Evolutionary conservation across 208 protist genomes (phyloP).

Genomic region (Leishmania arabica): DNA sequence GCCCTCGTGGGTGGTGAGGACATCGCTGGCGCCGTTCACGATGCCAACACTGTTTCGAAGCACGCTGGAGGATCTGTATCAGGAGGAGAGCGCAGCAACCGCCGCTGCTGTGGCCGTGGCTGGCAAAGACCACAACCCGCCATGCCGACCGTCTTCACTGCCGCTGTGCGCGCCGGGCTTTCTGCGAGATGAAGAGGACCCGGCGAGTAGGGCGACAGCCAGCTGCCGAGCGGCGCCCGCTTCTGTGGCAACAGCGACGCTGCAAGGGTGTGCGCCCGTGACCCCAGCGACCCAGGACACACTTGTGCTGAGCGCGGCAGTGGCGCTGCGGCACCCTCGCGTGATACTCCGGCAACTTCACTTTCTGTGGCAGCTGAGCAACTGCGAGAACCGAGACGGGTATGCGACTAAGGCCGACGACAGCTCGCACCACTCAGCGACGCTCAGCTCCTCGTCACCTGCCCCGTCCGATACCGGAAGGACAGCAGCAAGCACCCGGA

Average conservation of each 20-base stretch:
- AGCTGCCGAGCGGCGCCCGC: background rate
- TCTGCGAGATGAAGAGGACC: background rate
- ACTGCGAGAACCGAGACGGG: background rate
- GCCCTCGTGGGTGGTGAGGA: background rate
- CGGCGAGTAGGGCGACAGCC: background rate
- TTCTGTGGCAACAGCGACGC: background rate
- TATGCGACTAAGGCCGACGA: background rate
- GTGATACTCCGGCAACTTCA: slow-evolving; percentile 40
- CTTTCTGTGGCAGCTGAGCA: slow-evolving; percentile 23
- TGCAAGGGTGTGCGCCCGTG: background rate
- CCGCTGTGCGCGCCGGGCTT: slow-evolving; percentile 4
- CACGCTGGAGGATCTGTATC: slow-evolving; percentile 27
- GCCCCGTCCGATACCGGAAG: background rate
- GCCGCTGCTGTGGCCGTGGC: background rate
- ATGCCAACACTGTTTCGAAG: slow-evolving; percentile 29
- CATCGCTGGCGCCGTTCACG: slow-evolving; percentile 23
- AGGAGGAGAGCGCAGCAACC: slow-evolving; percentile 12
- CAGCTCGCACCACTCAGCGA: background rate
- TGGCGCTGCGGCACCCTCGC: slow-evolving; percentile 53
- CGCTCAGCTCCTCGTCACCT: background rate
- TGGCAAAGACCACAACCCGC: background rate
- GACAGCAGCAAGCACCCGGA: background rate
- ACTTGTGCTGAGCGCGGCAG: slow-evolving; percentile 30
- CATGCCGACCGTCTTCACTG: background rate
- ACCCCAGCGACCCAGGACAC: slow-evolving; percentile 11